A percentile compares a stretch with the other conserved stretches of the same genome.
phyloP scores from a whole-genome alignment of 139 green algal species.

The Pleodorina starrii region DNA sequence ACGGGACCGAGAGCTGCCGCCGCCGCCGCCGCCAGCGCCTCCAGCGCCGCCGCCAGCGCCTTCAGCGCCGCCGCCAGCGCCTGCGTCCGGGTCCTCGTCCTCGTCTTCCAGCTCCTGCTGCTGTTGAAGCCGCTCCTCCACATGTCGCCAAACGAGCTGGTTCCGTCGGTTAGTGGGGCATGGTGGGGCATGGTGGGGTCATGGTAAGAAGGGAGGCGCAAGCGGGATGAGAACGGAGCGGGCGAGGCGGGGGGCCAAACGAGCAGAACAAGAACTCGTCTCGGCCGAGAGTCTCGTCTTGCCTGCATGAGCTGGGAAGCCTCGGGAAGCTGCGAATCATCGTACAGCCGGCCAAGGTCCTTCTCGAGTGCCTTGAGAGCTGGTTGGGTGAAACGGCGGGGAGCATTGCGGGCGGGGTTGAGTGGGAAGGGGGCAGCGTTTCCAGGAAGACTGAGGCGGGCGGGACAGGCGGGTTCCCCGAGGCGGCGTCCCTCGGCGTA shows the following conservation, averaged over 20 bases:
- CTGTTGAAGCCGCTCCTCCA: slow-evolving; percentile 46
- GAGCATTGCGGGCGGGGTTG: not conserved
- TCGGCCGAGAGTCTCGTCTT: not conserved
- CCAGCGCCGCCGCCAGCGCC: not conserved
- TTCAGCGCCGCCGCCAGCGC: too few relatives aligned
- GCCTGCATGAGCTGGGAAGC: slow-evolving; percentile 73
- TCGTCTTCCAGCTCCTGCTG: not conserved
- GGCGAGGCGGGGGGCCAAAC: not conserved
- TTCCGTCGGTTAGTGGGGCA: not conserved
- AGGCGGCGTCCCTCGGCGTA: not conserved
- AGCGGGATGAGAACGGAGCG: not conserved
- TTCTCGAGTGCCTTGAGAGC: slow-evolving; percentile 70
- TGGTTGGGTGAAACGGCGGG: slow-evolving; percentile 24
- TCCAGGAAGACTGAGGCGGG: too few relatives aligned
- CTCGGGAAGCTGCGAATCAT: slow-evolving; percentile 57
- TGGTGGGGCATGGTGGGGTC: not conserved
- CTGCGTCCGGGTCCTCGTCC: too few relatives aligned
- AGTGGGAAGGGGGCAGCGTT: too few relatives aligned
- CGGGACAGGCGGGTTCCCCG: not conserved
- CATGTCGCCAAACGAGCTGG: slow-evolving; percentile 66
- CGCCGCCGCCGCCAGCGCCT: not conserved
- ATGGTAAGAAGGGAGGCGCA: too few relatives aligned
- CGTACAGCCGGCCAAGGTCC: slow-evolving; percentile 52
- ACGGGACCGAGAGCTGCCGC: not conserved
- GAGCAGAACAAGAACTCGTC: not conserved